These are phyloP conservation scores for Cubamyces sp. DNA, from an alignment of 768 basidiomycete genomes.

Conservation along the genomic window DNA sequence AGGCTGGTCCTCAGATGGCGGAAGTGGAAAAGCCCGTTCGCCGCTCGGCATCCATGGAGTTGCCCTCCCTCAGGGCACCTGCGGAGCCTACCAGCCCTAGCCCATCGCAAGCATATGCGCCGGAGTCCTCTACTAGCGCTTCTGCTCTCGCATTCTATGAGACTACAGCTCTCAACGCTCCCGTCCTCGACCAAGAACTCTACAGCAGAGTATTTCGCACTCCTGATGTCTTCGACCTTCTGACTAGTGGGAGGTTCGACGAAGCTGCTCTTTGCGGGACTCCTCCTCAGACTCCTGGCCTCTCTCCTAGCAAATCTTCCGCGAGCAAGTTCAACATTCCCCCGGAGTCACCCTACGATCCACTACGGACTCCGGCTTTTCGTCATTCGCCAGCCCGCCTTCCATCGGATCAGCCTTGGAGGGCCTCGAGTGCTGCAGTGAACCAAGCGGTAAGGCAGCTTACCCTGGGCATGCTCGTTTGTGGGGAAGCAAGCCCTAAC, in stretches of 20 bases:
- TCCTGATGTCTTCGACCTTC: neutral
- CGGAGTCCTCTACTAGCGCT: neutral
- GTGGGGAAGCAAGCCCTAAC: constrained; percentile 49
- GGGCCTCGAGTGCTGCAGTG: constrained; percentile 64
- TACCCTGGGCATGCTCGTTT: constrained; percentile 65
- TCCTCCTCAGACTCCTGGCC: constrained; percentile 32
- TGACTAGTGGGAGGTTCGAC: neutral
- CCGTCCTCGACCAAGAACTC: constrained; percentile 3
- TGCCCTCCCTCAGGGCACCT: neutral
- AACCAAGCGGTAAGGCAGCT: constrained; percentile 51
- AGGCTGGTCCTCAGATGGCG: neutral
- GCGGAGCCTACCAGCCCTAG: neutral
- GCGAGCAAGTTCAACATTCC: constrained; percentile 32
- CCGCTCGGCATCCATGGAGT: constrained; percentile 12
- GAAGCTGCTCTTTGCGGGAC: constrained; percentile 21
- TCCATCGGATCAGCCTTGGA: constrained; percentile 82
- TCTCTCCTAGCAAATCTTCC: constrained; percentile 30
- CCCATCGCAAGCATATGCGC: neutral
- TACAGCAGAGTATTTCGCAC: neutral
- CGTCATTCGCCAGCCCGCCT: constrained; percentile 76
- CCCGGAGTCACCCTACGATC: constrained; percentile 77
- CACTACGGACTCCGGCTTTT: constrained; percentile 73
- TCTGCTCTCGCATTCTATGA: neutral
- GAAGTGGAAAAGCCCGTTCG: constrained; percentile 3
- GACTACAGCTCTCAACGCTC: neutral